Evolutionary conservation across 2,329 filamentous ascomycete species (phyloP), one percentile per base, ranked within the genome.

Genomic region (Penicillium digitatum): DNA sequence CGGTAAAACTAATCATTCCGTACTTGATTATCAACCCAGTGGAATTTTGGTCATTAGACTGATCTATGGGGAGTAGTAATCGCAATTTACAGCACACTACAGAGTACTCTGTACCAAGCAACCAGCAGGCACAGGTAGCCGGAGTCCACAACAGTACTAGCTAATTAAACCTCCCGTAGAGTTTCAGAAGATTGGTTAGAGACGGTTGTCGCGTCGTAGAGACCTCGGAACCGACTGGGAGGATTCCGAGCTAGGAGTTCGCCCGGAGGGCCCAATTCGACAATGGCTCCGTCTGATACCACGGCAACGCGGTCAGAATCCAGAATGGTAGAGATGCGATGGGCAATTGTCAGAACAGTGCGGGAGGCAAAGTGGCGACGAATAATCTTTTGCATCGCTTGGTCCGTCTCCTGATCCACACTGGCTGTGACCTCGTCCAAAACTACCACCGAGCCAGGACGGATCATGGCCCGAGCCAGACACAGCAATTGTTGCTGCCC

Each of bases 301-400:
- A 71, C 64, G 18, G 64, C 59, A 10, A 71, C 64, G 10, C 54
- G 59, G 53, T 72, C 68, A 38, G 63, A 65, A 35, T 69, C 63
- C 55, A 66, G 58, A n/a, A 70, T 60, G 34, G 60, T 64, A 1
- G 64, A 61, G 10, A 71, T 55, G 10, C 69, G 61, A 59, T 72
- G 70, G 5, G 58, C 62, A 5, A 72, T 62, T 3, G 62, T 56
- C 16, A 72, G 58, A 14, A 72, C 55, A 3, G 70, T 72, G 31
- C 63, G 64, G 8, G 46, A 42, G 22, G 38, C 34, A 38, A 71
- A 72, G 43, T 67, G 61, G 4, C 43, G 37, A 24, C 54, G 60
- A 27, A 72, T 61, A 18, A 69, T 60, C 20, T 65, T 55, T 43
- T 66, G 62, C 58, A 71, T 64, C 44, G 48, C 14, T 65, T 64